Conservation (phyloP, 2,329 filamentous ascomycete genomes). For the Neonectria neomacrospora region DNA sequence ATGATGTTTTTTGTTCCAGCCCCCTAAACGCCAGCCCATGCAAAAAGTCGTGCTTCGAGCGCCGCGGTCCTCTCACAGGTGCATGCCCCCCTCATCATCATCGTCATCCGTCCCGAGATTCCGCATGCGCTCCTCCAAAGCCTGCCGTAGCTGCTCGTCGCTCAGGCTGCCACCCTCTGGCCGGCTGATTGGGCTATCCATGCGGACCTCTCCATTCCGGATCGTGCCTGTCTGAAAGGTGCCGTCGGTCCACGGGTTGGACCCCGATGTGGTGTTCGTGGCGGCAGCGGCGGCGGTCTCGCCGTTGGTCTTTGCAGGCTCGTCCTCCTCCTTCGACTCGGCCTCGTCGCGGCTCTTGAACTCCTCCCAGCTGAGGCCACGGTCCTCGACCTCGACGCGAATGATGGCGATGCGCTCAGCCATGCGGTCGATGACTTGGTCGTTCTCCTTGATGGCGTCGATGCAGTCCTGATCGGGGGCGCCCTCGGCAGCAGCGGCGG, state of each 20-base stretch:
- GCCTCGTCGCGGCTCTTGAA: conserved; percentile 61
- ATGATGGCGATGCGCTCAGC: conserved; percentile 72
- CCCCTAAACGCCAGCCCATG: conserved; percentile 40
- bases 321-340: conserved; percentile 47
- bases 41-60: conserved; percentile 13
- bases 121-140: conserved; percentile 66
- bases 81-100: conserved; percentile 67
- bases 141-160: conserved; percentile 68
- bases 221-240: conserved; percentile 72
- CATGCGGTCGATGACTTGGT: conserved; percentile 74
- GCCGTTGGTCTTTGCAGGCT: conserved; percentile 18
- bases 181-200: conserved; percentile 50
- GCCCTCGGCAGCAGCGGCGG: conserved; percentile 18
- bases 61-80: conserved; percentile 57
- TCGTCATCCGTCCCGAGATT: conserved; percentile 56
- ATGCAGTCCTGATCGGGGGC: conserved; percentile 74
- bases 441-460: conserved; percentile 79
- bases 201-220: conserved; percentile 60
- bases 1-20: conserved; percentile 28
- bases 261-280: conserved; percentile 19
- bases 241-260: conserved; percentile 69
- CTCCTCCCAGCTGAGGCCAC: conserved; percentile 68
- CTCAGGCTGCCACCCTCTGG: conserved; percentile 60
- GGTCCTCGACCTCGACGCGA: conserved; percentile 69
- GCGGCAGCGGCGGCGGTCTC: conserved; percentile 7